Evolutionary conservation across 768 basidiomycete species (phyloP).

Genomic region (Lenzites betulinus): DNA sequence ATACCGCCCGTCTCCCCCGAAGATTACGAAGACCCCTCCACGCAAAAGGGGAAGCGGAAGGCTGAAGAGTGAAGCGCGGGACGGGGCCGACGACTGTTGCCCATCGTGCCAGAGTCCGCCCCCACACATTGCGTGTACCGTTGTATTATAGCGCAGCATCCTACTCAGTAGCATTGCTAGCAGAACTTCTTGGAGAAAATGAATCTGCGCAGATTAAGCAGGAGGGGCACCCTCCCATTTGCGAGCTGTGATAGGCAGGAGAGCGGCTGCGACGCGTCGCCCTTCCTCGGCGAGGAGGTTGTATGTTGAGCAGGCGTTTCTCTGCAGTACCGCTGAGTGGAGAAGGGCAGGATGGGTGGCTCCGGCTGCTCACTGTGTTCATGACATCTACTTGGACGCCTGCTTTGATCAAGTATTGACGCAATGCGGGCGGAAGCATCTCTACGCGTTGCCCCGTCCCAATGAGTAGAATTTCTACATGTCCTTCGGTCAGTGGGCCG

Average conservation of each 20-base stretch:
- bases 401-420: conserved; percentile 65
- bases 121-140: background rate
- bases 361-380: conserved; percentile 63
- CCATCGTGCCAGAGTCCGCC: background rate
- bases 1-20: conserved; percentile 63
- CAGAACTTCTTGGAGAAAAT: background rate
- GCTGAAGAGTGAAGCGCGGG: conserved; percentile 31
- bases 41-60: conserved; percentile 67
- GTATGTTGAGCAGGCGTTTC: conserved; percentile 95
- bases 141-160: background rate
- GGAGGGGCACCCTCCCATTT: conserved; percentile 15
- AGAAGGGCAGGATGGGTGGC: background rate
- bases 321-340: conserved; percentile 40
- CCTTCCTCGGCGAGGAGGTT: conserved; percentile 94
- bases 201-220: background rate
- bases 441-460: conserved; percentile 79
- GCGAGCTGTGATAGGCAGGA: conserved; percentile 66
- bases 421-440: conserved; percentile 67
- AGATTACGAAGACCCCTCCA: conserved; percentile 44
- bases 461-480: conserved; percentile 81
- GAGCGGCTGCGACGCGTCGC: conserved; percentile 85
- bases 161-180: background rate
- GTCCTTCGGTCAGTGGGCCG: too few species aligned
- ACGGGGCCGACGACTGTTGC: background rate
- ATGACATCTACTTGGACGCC: conserved; percentile 91